phyloP scores from a whole-genome alignment of 495 filamentous ascomycete species.

The Umbilicaria muhlenbergii region DNA sequence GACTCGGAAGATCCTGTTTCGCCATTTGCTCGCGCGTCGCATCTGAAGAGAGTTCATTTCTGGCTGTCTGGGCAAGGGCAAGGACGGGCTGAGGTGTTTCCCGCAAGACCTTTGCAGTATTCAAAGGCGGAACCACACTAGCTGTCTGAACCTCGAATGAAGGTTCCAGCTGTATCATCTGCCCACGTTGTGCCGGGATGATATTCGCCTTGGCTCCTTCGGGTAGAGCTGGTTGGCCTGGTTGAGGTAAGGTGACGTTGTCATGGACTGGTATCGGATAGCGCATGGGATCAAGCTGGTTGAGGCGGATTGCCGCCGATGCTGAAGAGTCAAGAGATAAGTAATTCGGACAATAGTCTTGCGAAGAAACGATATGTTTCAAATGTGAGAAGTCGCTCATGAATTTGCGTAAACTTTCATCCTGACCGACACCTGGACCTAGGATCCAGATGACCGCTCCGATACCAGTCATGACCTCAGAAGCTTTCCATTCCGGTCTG shows the following conservation, averaged over 20 bases:
- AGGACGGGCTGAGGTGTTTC: conserved; percentile 30
- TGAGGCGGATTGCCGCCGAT: conserved; percentile 43
- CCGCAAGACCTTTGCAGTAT: conserved; percentile 25
- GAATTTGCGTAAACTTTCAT: conserved; percentile 49
- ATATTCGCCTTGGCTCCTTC: conserved; percentile 14
- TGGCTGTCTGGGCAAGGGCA: conserved; percentile 31
- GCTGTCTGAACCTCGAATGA: conserved; percentile 35
- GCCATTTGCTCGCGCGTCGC: conserved; percentile 20
- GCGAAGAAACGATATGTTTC: conserved; percentile 61
- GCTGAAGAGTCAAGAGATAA: conserved; percentile 51
- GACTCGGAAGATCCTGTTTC: conserved; percentile 39
- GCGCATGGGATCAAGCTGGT: conserved; percentile 48
- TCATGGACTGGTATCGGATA: conserved; percentile 50
- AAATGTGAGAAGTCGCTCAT: conserved; percentile 41
- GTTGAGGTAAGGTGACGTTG: conserved; percentile 28
- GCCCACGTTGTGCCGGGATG: conserved; percentile 27
- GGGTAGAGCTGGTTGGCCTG: conserved; percentile 2
- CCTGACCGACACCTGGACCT: conserved; percentile 44
- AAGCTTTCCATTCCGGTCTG: conserved; percentile 57
- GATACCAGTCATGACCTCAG: conserved; percentile 48
- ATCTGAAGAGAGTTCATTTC: conserved; percentile 22
- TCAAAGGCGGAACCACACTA: conserved; percentile 32
- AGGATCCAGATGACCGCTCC: conserved; percentile 68
- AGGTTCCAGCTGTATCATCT: conserved; percentile 51
- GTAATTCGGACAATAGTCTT: conserved; percentile 55